Base-by-base conservation (phyloP, 208 protist genomes). In the Leishmania lainsoni region DNA sequence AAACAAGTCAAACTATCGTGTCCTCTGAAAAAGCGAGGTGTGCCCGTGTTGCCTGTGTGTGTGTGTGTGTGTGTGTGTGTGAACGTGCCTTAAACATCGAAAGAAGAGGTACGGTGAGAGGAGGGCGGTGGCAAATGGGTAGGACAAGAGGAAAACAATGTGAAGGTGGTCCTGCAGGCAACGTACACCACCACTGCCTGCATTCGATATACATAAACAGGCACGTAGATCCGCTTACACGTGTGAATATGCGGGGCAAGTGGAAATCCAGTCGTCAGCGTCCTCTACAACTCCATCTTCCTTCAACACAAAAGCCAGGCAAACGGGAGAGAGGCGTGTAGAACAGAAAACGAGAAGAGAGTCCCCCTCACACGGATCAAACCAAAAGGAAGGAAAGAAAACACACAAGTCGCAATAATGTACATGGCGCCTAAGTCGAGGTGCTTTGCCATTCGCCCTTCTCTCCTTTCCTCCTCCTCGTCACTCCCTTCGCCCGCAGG, bases 41-140 rank as follows among this genome's bases (percentile, higher is more conserved):
- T 70, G 65, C 35, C n/a, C n/a, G n/a, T n/a, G n/a, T n/a, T n/a
- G n/a, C n/a, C n/a, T n/a, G n/a, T n/a, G n/a, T n/a, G 59, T 70
- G 65, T 70, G 65, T 8, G 59, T 70, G 65, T 70, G 65, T 8
- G 4, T 70, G 65, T 70, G 65, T 52, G 69, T 74, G 69, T 58
- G 1, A 8, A 29, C 2, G 45, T 56, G 69, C 35, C 45, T 74
- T n/a, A 61, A 10, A 26, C n/a, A 26, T 61, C 56, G 22, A 61
- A 61, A 45, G 32, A 10, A 49, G 5, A 16, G 22, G 17, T 29
- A 48, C 0, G 9, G 65, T 16, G 65, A 70, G 65, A 35, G 17
- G 61, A 66, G 14, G 61, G 14, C 1, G 22, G n/a, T 61, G 56
- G n/a, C n/a, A 4, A 17, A 61, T 29, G 9, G 56, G 22, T 8